These are phyloP conservation scores for Salix purpurea DNA, from an alignment of 345 rosid species.

Conservation along the genomic window DNA sequence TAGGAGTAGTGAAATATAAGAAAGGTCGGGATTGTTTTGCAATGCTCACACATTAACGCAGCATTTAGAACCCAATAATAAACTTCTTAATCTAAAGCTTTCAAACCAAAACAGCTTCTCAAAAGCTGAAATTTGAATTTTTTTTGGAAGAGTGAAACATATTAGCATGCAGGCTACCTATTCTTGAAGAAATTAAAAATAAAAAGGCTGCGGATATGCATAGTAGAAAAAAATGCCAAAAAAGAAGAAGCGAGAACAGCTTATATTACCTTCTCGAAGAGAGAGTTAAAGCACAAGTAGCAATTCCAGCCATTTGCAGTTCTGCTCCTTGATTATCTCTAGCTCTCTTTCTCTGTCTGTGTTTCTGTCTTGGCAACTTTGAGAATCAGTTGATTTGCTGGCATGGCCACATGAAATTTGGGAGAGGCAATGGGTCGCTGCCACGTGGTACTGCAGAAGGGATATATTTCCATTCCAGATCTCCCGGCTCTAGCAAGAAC, in stretches of 20 bases:
- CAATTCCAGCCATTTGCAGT: conserved; percentile 52
- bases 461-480: conserved; percentile 12
- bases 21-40: too few species aligned
- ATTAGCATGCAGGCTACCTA: too few species aligned
- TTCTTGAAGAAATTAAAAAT: too few species aligned
- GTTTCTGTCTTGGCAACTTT: not conserved
- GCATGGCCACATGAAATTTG: conserved; percentile 43
- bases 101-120: too few species aligned
- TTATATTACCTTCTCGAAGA: conserved; percentile 48
- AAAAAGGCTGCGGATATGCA: not conserved
- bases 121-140: too few species aligned
- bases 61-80: too few species aligned
- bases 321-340: not conserved
- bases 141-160: not conserved
- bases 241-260: not conserved
- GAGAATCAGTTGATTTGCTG: not conserved
- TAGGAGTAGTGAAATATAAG: too few species aligned
- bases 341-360: too few species aligned
- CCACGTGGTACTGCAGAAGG: conserved; percentile 42
- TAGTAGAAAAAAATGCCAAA: not conserved
- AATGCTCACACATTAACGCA: too few species aligned
- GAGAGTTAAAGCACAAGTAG: conserved; percentile 42
- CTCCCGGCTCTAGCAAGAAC: not conserved
- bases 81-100: too few species aligned
- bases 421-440: conserved; percentile 47